Base-by-base conservation (phyloP, 148 eudicot genomes). In the Beta vulgaris region DNA sequence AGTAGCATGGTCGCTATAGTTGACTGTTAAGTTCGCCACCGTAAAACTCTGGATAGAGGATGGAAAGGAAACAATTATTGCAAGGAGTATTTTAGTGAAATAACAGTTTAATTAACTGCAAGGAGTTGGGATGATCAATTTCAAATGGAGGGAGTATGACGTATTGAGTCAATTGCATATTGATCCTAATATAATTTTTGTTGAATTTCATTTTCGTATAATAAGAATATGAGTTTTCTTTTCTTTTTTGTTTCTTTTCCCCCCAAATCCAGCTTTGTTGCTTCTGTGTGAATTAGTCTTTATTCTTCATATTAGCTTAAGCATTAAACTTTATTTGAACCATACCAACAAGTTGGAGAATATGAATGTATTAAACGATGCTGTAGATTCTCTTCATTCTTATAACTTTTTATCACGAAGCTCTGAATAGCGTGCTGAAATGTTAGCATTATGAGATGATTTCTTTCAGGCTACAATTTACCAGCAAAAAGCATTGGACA, bases 401-500 rank as follows among this genome's bases (percentile, higher is more conserved):
- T 9, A n/a, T n/a, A n/a, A n/a, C n/a, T 43, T 1, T 48, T 48
- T 7, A 48, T 18, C 53, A 14, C 5, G n/a, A 48, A 48, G 25
- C 26, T 19, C 25, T 51, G 57, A 51, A 51, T 23, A 23, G n/a
- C 7, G 3, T 37, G 11, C 54, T 39, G 16, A 44, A 66, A n/a
- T n/a, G n/a, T n/a, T n/a, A n/a, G n/a, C n/a, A n/a, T n/a, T n/a
- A n/a, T n/a, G n/a, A n/a, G n/a, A 3, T 48, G 63, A 18, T 57
- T 43, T 43, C 31, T 66, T 40, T 46, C 70, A 93, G 98, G 98
- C 98, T 60, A 93, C 98, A 53, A 91, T 93, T 43, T 93, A 93
- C 83, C 98, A 93, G 84, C 98, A 93, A 80, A 93, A 93, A 68
- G 98, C 98, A 82, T 82, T 93, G 82, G 98, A 93, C 81, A 93